Base-by-base conservation (phyloP, 257 asterid species). In the Fraxinus excelsior region DNA sequence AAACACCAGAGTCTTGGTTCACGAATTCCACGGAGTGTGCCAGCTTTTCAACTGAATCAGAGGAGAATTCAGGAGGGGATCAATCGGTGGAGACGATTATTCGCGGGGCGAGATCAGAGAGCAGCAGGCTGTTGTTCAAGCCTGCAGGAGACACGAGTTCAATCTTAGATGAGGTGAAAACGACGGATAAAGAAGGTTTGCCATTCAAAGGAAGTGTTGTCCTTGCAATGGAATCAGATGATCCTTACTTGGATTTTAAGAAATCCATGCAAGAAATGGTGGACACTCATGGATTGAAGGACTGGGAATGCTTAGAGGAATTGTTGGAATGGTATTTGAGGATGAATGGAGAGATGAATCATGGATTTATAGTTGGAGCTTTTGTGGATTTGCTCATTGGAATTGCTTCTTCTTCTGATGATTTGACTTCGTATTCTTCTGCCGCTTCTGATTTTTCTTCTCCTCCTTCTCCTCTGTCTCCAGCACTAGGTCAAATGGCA, bases 1-100 rank as follows among this genome's bases (percentile, higher is more conserved):
- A 82, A 13, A 83, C 91, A n/a, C 85, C 88, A 1, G 91, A 91
- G 16, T 87, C 97, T 0, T 87, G 94, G 89, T 91, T 91, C 87
- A 88, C 97, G 6, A 84, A 85, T 71, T 87, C 97, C 49, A 87
- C 94, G 0, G 89, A 86, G 2, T 84, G 90, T 12, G 86, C 90
- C 44, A 80, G 87, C 72, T 80, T 82, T 74, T 84, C 90, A 1
- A 80, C 88, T 1, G 90, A 82, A 21, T 80, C 88, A 0, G 87
- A 86, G 29, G 82, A 78, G 10, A 34, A 28, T 2, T 44, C 42
- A 38, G 35, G 68, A 0, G 71, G 74, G 75, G 76, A 46, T 35
- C 72, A 76, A 28, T 76, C 89, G 8, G 3, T 92, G 67, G 97
- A 92, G 86, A 83, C 34, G 60, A 90, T 92, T 74, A 85, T 91